Evolutionary conservation across 202 grass and related monocot genomes (phyloP), one percentile per base, ranked within the genome.

Genomic region (Zoysia matrella): DNA sequence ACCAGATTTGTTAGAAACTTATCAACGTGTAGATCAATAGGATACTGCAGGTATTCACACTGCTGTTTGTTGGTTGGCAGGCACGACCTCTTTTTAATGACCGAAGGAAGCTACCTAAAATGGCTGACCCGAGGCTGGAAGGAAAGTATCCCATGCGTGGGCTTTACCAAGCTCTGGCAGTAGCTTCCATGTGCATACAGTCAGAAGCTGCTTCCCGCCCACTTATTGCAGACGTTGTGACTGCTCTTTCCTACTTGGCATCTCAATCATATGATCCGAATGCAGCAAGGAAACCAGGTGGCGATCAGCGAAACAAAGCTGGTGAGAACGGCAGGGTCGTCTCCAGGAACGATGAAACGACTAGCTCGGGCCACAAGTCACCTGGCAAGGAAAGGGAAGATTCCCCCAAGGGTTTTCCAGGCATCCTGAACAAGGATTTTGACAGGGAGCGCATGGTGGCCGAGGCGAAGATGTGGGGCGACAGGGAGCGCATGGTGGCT

Each of bases 181-280:
- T 98, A 60, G 95, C 95, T 3, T 98, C 92, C 64, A 98, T 98
- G 95, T 98, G 95, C 88, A 94, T 94, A 82, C 95, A 94, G 72
- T 92, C 90, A 1, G 91, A 98, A 73, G 95, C 95, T 67, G 92
- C 88, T 12, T 94, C 89, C 11, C 95, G 95, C 52, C 95, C 95
- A 5, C 86, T 92, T 39, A 97, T 97, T 6, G 94, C 94, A 1
- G 94, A 97, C 84, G 94, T 97, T 1, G 94, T 98, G 39, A 98
- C 95, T 52, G 95, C 95, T 79, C 80, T 98, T 52, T 91, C 95
- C 79, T 98, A 98, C 82, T 65, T 98, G 76, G 95, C 95, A 0
- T 91, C 92, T 14, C 95, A 98, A 83, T 77, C 76, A 15, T 98
- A 89, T 60, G 90, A 93, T 60, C 90, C 86, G 7, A 83, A 77